Conservation (phyloP, 2,329 filamentous ascomycete species). For the Epichloe aotearoae region DNA sequence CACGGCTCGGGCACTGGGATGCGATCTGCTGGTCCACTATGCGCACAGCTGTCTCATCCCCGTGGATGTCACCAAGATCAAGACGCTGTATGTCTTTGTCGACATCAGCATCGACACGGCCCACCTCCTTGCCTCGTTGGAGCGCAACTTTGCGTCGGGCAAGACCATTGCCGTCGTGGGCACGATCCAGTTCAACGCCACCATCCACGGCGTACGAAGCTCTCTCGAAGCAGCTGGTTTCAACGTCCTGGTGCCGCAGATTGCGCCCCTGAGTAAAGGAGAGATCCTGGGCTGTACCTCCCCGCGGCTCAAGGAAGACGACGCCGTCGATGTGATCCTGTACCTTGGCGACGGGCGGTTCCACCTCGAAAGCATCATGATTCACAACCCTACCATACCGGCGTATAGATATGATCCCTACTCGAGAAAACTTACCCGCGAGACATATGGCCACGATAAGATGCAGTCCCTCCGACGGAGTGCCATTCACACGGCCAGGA, state of each 20-base stretch:
- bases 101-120: conserved; percentile 90
- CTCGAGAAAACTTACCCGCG: conserved; percentile 77
- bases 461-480: conserved; percentile 70
- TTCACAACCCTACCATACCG: conserved; percentile 82
- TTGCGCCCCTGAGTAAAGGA: conserved; percentile 81
- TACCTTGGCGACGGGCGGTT: conserved; percentile 90
- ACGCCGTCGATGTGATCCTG: conserved; percentile 60
- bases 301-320: conserved; percentile 48
- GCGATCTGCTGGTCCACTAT: conserved; percentile 90
- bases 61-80: conserved; percentile 91
- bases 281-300: conserved; percentile 98
- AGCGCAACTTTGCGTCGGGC: conserved; percentile 72
- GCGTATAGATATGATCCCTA: conserved; percentile 97
- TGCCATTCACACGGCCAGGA: conserved; percentile 63
- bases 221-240: conserved; percentile 75
- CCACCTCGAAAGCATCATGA: conserved; percentile 97
- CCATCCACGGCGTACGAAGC: conserved; percentile 72
- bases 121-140: conserved; percentile 75
- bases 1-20: conserved; percentile 84
- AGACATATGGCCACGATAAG: conserved; percentile 83
- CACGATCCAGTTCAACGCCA: conserved; percentile 98
- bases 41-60: conserved; percentile 94
- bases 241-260: conserved; percentile 77
- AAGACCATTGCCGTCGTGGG: conserved; percentile 89
- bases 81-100: conserved; percentile 95